Percentiles rank a stretch among this genome's conserved stretches.
These are phyloP conservation scores for Linum usitatissimum DNA, from an alignment of 345 rosid species.

Conservation along the genomic window DNA sequence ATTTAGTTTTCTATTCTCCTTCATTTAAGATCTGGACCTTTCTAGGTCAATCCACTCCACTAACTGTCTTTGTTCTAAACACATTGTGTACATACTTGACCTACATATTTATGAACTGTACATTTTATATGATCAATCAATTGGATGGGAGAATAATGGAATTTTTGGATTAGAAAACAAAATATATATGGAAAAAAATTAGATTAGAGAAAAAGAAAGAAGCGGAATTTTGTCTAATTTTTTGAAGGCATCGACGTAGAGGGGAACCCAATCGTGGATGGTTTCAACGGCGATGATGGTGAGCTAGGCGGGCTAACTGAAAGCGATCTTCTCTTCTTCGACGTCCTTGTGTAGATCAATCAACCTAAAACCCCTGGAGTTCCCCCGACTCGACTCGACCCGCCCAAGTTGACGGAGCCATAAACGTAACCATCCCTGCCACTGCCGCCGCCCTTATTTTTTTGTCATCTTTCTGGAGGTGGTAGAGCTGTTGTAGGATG, in stretches of 20 bases:
- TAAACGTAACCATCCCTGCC: conserved; percentile 22
- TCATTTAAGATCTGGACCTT: no score
- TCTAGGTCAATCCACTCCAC: no score
- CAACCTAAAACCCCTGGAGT: conserved; percentile 65
- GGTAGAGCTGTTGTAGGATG: no score
- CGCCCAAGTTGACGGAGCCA: conserved; percentile 66
- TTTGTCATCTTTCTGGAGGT: no score
- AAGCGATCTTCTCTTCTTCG: conserved; percentile 88
- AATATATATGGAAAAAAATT: no score
- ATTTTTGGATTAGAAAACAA: background rate
- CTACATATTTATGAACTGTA: conserved; percentile 39
- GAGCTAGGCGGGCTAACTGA: conserved; percentile 98
- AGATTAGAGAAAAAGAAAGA: no score
- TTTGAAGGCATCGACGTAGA: conserved; percentile 65
- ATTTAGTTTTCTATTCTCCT: no score
- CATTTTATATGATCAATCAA: no score
- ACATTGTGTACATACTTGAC: conserved; percentile 91
- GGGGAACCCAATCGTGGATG: conserved; percentile 93
- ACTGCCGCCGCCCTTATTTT: background rate
- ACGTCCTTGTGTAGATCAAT: conserved; percentile 59
- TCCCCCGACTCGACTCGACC: conserved; percentile 64
- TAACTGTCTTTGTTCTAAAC: conserved; percentile 87
- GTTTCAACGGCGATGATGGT: conserved; percentile 92
- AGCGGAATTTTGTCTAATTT: conserved; percentile 71
- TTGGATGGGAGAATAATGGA: no score